Evolutionary conservation across 23 red algal species (phyloP).

Genomic region (Cyanidioschyzon merolae): DNA sequence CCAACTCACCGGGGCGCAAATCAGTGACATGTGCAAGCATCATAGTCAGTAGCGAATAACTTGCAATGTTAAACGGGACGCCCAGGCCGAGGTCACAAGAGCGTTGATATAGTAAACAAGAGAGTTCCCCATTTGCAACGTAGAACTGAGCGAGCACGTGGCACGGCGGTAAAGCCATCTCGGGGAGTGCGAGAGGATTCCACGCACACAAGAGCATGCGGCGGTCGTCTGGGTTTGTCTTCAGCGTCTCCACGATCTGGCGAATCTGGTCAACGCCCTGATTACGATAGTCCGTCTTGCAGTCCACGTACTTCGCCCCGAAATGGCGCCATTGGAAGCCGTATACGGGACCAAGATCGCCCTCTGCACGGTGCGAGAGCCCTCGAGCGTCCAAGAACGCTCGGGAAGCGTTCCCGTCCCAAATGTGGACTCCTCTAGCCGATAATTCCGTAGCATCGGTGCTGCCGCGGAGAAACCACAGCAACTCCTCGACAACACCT

Average conservation of each 20-base stretch:
- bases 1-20: slow-evolving; percentile 57
- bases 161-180: slow-evolving; percentile 95
- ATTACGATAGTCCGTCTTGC: slow-evolving; percentile 49
- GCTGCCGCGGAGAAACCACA: slow-evolving; percentile 77
- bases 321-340: slow-evolving; percentile 99
- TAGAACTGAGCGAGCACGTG: slow-evolving; percentile 91
- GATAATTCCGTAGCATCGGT: slow-evolving; percentile 57
- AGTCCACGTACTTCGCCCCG: slow-evolving; percentile 64
- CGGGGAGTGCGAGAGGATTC: slow-evolving; percentile 49
- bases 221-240: slow-evolving; percentile 61
- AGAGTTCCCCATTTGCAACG: slow-evolving; percentile 77
- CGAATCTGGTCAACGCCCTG: slow-evolving; percentile 75
- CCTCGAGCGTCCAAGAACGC: slow-evolving; percentile 65
- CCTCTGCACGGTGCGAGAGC: slow-evolving; percentile 45
- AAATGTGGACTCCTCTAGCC: slow-evolving; percentile 68
- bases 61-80: slow-evolving; percentile 95
- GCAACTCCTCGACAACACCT: slow-evolving; percentile 84
- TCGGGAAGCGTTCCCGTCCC: slow-evolving; percentile 88
- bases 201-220: slow-evolving; percentile 78
- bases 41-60: slow-evolving; percentile 76
- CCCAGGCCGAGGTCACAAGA: slow-evolving; percentile 90
- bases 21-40: slow-evolving; percentile 66
- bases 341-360: slow-evolving; percentile 91
- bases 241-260: slow-evolving; percentile 48
- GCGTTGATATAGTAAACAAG: slow-evolving; percentile 91